Conservation (phyloP, 495 filamentous ascomycete species). For the Aspergillus heteromorphus region DNA sequence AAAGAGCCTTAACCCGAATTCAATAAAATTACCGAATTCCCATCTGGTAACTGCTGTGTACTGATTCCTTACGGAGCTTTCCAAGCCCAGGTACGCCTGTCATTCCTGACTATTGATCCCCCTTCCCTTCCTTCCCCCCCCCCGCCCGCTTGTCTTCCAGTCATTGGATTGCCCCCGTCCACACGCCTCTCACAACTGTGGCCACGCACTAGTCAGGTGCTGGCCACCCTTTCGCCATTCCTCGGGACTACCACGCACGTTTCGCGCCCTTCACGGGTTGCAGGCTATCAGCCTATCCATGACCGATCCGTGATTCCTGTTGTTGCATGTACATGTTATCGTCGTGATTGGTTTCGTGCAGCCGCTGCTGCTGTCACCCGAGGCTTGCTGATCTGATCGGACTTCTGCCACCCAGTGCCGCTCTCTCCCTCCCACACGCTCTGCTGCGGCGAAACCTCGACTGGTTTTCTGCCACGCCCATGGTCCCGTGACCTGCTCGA, state of each 20-base stretch:
- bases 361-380: conserved; percentile 8
- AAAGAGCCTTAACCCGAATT: not conserved
- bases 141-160: conserved; percentile 2
- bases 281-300: not conserved
- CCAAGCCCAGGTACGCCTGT: not conserved
- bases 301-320: conserved; percentile 15
- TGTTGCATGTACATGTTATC: conserved; percentile 13
- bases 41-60: conserved; percentile 1
- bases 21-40: not conserved
- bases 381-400: conserved; percentile 19
- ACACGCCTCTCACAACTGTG: conserved; percentile 22
- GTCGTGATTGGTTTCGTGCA: not conserved
- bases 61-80: not conserved
- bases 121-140: too few relatives aligned
- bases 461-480: conserved; percentile 22
- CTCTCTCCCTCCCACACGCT: not conserved
- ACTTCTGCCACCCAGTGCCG: conserved; percentile 3
- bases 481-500: conserved; percentile 35
- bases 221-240: conserved; percentile 18
- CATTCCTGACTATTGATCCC: not conserved
- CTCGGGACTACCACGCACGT: conserved; percentile 19
- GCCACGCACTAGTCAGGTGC: conserved; percentile 33
- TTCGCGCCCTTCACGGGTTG: conserved; percentile 11
- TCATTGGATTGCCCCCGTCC: conserved; percentile 10
- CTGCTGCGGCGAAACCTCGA: not conserved